Evolutionary conservation across 202 grass and related monocot genomes (phyloP), one percentile per base, ranked within the genome.

Genomic region (Zoysia matrella): DNA sequence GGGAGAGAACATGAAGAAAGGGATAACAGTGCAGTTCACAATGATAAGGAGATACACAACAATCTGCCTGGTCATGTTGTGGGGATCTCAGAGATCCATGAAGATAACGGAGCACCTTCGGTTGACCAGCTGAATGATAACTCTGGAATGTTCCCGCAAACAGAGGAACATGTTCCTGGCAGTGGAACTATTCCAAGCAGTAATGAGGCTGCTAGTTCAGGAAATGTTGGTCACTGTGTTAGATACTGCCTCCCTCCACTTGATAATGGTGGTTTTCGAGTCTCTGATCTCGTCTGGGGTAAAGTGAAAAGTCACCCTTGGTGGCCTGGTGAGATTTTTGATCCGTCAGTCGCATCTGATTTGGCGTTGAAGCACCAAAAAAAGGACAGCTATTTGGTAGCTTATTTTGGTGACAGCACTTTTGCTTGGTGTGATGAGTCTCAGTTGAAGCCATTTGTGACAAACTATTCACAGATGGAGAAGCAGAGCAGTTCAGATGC

Each of bases 301-400:
- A 91, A 97, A 84, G 48, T 97, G 22, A 82, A 91, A 82, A 84
- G 84, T 46, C 84, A 86, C 85, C 88, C 88, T 77, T 97, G 90
- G 94, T 97, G 94, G 94, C 94, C 88, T 77, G 94, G 88, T 69
- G 88, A 91, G 63, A 97, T 93, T 54, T 91, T 91, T 44, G 74
- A 90, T 76, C 81, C 88, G 50, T 91, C 90, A 49, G 67, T 91
- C 76, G 94, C 90, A 67, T 97, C 94, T 60, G 89, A 89, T 13
- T 63, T 97, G 47, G 90, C 94, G 63, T 43, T 93, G 74, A 86
- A 86, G 68, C 79, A 91, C 67, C 78, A 86, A 47, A 89, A 86
- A 67, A 76, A 83, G 83, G 91, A 80, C 13, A 67, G 42, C 65
- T 85, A 82, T 76, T 67, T 97, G 83, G 86, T 97, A 42, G 94